phyloP scores from a whole-genome alignment of 2,329 filamentous ascomycete species.

The Fusarium sp. region DNA sequence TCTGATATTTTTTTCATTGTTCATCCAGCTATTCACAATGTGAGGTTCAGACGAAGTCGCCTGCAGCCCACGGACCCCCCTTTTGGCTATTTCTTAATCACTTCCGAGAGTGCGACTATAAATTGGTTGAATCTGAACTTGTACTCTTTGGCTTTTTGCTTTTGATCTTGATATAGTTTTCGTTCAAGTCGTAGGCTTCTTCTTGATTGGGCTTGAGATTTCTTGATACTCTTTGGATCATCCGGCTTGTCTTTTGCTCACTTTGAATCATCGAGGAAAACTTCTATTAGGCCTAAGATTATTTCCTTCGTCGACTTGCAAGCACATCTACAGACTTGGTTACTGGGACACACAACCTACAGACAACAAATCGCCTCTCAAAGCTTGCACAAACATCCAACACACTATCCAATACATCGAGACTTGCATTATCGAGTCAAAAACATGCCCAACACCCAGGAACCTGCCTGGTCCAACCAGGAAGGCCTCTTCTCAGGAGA shows the following conservation, averaged over 20 bases:
- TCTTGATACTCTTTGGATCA: neutral
- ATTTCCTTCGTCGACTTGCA: neutral
- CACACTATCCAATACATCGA: neutral
- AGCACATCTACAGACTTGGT: neutral
- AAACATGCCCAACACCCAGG: neutral
- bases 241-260: neutral
- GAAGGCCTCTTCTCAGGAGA: neutral
- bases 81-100: neutral
- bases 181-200: neutral
- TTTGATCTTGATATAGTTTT: neutral
- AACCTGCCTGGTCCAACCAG: neutral
- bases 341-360: neutral
- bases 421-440: neutral
- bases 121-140: neutral
- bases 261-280: neutral
- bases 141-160: neutral
- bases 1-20: neutral
- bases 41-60: neutral
- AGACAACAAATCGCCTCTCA: neutral
- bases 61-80: neutral
- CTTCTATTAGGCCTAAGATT: too few relatives aligned
- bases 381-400: neutral
- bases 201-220: neutral
- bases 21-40: neutral
- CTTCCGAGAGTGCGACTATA: neutral